Conservation (phyloP, 2,329 filamentous ascomycete species). For the Zarea fungicola region DNA sequence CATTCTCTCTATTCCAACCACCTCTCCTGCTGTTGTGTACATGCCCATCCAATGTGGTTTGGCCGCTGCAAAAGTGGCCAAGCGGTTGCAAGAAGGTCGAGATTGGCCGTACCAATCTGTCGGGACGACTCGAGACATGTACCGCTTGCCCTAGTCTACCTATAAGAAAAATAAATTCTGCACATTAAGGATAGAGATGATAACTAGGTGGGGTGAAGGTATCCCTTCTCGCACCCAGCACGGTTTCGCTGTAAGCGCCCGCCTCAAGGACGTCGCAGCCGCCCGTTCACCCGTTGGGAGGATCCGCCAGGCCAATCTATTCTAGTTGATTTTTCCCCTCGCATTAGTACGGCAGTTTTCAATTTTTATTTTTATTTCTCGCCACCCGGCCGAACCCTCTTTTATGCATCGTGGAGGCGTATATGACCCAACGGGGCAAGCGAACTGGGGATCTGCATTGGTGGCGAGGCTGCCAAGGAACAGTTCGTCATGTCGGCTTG, state of each 20-base stretch:
- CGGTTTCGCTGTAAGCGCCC: slow-evolving; percentile 2
- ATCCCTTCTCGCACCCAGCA: background rate
- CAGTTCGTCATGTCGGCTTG: too few species aligned
- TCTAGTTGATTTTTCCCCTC: background rate
- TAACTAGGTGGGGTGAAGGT: background rate
- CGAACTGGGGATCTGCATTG: background rate
- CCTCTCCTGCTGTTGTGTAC: too few species aligned
- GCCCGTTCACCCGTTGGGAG: slow-evolving; percentile 5
- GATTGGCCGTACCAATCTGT: slow-evolving; percentile 8
- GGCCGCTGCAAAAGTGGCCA: too few species aligned
- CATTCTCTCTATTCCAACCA: too few species aligned
- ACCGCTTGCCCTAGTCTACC: too few species aligned
- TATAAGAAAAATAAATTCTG: background rate
- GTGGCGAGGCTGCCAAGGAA: background rate
- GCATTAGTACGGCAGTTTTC: slow-evolving; percentile 6
- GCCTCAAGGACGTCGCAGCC: background rate
- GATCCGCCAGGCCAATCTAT: background rate
- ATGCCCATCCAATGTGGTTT: too few species aligned
- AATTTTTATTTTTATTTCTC: background rate
- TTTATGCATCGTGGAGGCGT: background rate
- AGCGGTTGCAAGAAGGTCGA: too few species aligned
- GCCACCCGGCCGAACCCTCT: background rate
- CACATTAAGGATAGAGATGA: background rate
- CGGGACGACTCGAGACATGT: slow-evolving; percentile 8
- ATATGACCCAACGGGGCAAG: background rate